phyloP scores from a whole-genome alignment of 768 basidiomycete genomes.

The Mycena crocata region DNA sequence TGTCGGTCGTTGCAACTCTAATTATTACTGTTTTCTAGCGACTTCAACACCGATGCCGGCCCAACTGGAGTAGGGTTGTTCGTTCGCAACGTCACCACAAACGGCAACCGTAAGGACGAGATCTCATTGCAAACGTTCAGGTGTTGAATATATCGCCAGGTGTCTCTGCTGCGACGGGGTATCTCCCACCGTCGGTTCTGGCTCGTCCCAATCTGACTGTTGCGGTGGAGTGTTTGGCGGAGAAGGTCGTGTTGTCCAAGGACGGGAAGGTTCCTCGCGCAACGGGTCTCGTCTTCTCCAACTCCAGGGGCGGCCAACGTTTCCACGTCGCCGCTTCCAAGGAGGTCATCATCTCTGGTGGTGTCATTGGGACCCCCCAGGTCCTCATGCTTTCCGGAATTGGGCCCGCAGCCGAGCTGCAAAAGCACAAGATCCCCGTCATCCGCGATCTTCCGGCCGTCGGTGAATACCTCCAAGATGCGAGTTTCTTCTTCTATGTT shows the following conservation, averaged over 20 bases:
- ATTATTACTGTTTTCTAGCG: slow-evolving; percentile 40
- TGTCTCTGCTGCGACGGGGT: slow-evolving; percentile 38
- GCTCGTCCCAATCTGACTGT: slow-evolving; percentile 37
- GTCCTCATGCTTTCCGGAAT: no score
- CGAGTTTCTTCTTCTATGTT: no score
- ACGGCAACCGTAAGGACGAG: slow-evolving; percentile 27
- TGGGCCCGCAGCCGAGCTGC: no score
- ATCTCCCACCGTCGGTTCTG: slow-evolving; percentile 36
- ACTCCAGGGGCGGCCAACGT: no score
- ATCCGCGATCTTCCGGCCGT: no score
- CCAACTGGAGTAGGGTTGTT: slow-evolving; percentile 33
- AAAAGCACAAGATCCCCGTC: no score
- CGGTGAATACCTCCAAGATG: no score
- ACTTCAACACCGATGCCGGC: slow-evolving; percentile 48
- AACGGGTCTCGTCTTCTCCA: no score
- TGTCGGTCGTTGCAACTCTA: background rate
- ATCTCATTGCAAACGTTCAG: slow-evolving; percentile 29
- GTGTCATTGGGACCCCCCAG: no score
- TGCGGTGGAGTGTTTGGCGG: slow-evolving; percentile 24
- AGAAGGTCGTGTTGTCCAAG: slow-evolving; percentile 9
- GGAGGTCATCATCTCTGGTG: no score
- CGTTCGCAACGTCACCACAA: slow-evolving; percentile 28
- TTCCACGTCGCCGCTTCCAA: no score
- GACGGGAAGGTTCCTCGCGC: slow-evolving; percentile 12
- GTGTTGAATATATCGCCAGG: slow-evolving; percentile 13